These are phyloP conservation scores for Brettanomyces bruxellensis DNA, from an alignment of 805 yeast species.

Conservation along the genomic window DNA sequence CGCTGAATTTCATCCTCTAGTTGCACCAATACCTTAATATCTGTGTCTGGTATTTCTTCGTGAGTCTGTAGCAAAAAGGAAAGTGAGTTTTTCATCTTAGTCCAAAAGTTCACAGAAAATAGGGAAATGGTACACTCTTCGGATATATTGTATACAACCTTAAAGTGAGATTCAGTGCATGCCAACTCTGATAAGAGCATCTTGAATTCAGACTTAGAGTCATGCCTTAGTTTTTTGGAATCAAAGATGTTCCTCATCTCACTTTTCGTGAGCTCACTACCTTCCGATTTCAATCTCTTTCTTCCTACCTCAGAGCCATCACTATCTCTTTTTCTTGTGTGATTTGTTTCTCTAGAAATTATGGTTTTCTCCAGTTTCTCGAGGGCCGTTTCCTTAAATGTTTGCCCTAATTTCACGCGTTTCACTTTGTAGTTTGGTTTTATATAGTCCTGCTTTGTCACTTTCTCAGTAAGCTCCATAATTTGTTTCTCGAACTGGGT, in stretches of 20 bases:
- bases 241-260: not conserved
- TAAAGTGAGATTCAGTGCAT: not conserved
- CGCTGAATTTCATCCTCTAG: not conserved
- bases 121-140: no score
- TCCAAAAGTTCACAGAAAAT: not conserved
- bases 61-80: not conserved
- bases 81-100: not conserved
- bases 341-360: not conserved
- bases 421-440: constrained; percentile 22
- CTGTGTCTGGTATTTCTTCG: not conserved
- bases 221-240: constrained; percentile 1
- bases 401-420: constrained; percentile 13
- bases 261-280: not conserved
- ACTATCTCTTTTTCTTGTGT: not conserved
- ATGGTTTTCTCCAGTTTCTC: not conserved
- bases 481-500: constrained; percentile 10
- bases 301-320: not conserved
- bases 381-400: constrained; percentile 3
- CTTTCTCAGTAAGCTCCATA: constrained; percentile 5
- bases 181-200: not conserved
- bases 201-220: constrained; percentile 1
- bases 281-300: not conserved
- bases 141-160: no score
- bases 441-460: constrained; percentile 11
- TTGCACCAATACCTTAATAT: not conserved